A percentile compares a stretch with the other conserved stretches of the same genome.
Evolutionary conservation across 306 rosid species (phyloP).

Genomic region (Lathyrus oleraceus): DNA sequence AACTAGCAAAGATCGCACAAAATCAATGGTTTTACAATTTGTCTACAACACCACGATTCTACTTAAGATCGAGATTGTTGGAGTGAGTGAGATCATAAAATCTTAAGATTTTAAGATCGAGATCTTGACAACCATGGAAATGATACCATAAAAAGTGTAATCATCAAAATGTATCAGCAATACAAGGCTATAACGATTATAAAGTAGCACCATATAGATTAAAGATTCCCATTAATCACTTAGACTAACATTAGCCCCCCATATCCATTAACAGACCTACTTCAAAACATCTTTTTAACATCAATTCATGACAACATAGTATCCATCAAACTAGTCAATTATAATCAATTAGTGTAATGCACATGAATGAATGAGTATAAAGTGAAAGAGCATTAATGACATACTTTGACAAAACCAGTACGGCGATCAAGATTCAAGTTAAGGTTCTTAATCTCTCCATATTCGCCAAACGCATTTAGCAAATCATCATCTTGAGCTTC

Average conservation of each 20-base stretch:
- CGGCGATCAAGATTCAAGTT: constrained; percentile 98
- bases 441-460: constrained; percentile 88
- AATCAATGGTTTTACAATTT: too few relatives aligned
- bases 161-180: not conserved
- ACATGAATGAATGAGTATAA: not conserved
- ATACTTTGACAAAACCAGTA: constrained; percentile 92
- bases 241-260: not conserved
- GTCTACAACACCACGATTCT: too few relatives aligned
- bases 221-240: not conserved
- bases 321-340: not conserved
- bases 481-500: constrained; percentile 98
- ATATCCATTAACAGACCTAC: not conserved
- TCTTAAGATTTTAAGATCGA: too few relatives aligned
- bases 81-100: too few relatives aligned
- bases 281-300: not conserved
- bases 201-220: not conserved
- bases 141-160: not conserved
- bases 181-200: not conserved
- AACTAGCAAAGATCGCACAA: too few relatives aligned
- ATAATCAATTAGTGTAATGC: not conserved
- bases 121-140: not conserved
- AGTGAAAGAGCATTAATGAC: not conserved
- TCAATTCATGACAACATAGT: not conserved
- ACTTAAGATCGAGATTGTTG: too few relatives aligned
- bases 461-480: constrained; percentile 83